phyloP scores from a whole-genome alignment of 805 yeast genomes.

The Candida stauntonica region DNA sequence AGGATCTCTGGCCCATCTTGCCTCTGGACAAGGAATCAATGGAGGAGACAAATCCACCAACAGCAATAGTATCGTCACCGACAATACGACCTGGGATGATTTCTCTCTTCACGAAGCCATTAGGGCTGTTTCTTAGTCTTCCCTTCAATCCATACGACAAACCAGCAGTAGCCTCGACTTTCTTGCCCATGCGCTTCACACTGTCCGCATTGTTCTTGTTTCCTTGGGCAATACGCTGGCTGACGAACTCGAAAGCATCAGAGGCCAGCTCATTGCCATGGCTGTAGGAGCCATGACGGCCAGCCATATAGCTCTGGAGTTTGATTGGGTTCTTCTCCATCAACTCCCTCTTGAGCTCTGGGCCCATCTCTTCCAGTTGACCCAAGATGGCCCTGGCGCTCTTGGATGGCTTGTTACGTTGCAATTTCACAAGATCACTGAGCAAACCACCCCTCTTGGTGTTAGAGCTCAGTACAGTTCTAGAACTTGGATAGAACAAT shows the following conservation, averaged over 20 bases:
- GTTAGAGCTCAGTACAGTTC: constrained; percentile 27
- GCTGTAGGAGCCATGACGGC: too few relatives aligned
- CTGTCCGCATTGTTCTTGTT: constrained; percentile 11
- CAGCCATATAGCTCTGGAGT: too few relatives aligned
- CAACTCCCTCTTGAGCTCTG: constrained; percentile 52
- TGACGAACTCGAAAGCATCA: constrained; percentile 29
- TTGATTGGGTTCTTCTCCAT: constrained; percentile 43
- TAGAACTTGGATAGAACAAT: constrained; percentile 23
- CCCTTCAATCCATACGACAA: constrained; percentile 67
- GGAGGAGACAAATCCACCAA: constrained; percentile 50
- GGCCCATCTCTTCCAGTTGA: constrained; percentile 33
- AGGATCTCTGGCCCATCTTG: constrained; percentile 22
- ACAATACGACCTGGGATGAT: constrained; percentile 68
- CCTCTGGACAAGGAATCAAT: constrained; percentile 15
- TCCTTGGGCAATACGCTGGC: constrained; percentile 3
- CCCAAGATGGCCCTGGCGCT: constrained; percentile 9
- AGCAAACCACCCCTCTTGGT: constrained; percentile 23
- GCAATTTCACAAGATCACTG: constrained; percentile 3
- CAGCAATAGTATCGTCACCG: constrained; percentile 43
- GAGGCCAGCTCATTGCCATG: constrained; percentile 31
- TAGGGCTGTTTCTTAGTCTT: constrained; percentile 62
- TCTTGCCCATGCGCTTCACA: constrained; percentile 9
- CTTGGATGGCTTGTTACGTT: constrained; percentile 2
- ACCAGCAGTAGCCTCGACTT: constrained; percentile 70
- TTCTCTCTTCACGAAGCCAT: constrained; percentile 52